Evolutionary conservation across 2,329 filamentous ascomycete species (phyloP).

Genomic region (Fusarium keratoplasticum): DNA sequence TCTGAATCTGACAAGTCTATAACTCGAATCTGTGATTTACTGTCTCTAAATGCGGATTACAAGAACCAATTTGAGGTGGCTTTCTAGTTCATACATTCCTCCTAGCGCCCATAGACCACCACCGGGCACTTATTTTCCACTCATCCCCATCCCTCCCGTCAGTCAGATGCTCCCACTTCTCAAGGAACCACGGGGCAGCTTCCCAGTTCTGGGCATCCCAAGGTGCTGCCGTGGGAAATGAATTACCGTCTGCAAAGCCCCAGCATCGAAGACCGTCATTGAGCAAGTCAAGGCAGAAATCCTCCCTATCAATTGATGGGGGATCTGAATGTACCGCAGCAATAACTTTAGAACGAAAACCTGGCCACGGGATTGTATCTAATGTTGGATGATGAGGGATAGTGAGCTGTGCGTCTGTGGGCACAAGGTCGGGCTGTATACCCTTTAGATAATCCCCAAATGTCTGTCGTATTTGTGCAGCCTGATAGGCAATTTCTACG

Average conservation of each 20-base stretch:
- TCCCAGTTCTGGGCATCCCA: conserved; percentile 24
- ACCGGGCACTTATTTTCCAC: conserved; percentile 17
- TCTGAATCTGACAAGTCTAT: background rate
- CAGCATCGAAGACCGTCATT: background rate
- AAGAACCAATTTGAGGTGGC: background rate
- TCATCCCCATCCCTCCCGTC: conserved; percentile 15
- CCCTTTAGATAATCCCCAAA: background rate
- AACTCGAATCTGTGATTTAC: background rate
- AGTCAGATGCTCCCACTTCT: conserved; percentile 13
- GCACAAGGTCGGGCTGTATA: background rate
- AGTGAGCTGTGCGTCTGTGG: background rate
- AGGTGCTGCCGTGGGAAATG: background rate
- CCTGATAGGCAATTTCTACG: background rate
- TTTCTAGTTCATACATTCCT: background rate
- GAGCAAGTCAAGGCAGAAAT: background rate
- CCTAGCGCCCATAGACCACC: conserved; percentile 16
- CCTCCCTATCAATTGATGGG: background rate
- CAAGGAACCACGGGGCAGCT: conserved; percentile 20
- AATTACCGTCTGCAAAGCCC: background rate
- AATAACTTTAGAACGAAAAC: background rate
- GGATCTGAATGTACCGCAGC: background rate
- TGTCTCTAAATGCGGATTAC: background rate
- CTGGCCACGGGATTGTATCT: background rate
- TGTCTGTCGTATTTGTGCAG: background rate
- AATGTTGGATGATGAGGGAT: background rate